Base-by-base conservation (phyloP, 371 early-diverging fungal species). In the Lichtheimia ornata region DNA sequence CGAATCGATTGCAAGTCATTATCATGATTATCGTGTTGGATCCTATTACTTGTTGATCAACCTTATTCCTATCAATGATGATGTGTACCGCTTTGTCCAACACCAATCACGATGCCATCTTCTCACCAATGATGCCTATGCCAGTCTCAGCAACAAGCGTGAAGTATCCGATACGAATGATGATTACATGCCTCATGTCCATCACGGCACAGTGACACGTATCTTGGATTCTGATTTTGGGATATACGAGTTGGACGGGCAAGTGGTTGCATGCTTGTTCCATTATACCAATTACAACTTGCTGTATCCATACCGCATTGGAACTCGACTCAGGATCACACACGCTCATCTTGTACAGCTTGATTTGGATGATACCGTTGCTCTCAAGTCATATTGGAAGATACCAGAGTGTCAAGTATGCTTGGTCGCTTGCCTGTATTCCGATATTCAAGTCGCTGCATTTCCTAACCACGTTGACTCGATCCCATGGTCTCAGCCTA, bases 161-260 rank as follows among this genome's bases (percentile, higher is more conserved):
- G 6, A 14, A 17, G 25, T 17, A 50, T 18, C 5, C 4, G 30
- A 44, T 22, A 12, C 28, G 22, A 1, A 55, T 30, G 2, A 35
- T 44, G n/a, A n/a, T n/a, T n/a, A n/a, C n/a, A 12, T 35, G 35
- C 47, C 47, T 5, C 11, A 18, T 22, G 50, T 44, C 1, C 55
- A 56, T n/a, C 45, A 22, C 1, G 74, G 70, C 13, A 35, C 12
- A 0, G 65, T 77, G 5, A 72, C 69, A 4, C 68, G 72, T 5
- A 67, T 77, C 0, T 62, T 77, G 49, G 74, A 74, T 52, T 40
- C 54, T 12, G 18, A 64, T 25, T 65, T 72, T 43, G 77, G 77
- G 0, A 53, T 74, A 0, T 77, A 74, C 24, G 74, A 74, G 53
- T 13, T 77, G 0, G 64, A 77, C 18, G 13, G 56, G 9, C 47